Evolutionary conservation across 169 alveolate species (phyloP).

Genomic region (Eimeria mitis): DNA sequence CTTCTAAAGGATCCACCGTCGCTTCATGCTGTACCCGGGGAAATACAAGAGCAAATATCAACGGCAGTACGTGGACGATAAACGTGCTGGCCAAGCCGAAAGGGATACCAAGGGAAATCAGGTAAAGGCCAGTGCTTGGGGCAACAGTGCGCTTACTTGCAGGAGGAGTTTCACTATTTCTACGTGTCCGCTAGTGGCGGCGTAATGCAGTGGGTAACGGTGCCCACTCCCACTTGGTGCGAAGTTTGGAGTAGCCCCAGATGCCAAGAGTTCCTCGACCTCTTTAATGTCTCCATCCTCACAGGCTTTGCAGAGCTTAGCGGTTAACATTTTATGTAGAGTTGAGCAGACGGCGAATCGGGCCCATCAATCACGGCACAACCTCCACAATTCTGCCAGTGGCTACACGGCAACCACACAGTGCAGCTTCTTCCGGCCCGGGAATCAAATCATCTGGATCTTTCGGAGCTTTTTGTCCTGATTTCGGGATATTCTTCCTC

Average conservation of each 20-base stretch:
- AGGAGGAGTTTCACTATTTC: constrained; percentile 75
- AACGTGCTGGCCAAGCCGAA: background rate
- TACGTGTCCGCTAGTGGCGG: constrained; percentile 57
- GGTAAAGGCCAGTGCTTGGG: background rate
- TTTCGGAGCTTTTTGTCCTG: background rate
- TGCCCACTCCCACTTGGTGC: constrained; percentile 27
- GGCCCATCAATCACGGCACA: background rate
- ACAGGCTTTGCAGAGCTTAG: constrained; percentile 76
- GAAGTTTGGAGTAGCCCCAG: constrained; percentile 80
- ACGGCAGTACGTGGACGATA: background rate
- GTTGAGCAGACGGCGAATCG: background rate
- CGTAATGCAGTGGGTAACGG: constrained; percentile 78
- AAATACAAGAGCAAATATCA: background rate
- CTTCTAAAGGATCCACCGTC: constrained; percentile 73
- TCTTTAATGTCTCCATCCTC: constrained; percentile 46
- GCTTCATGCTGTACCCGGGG: constrained; percentile 64
- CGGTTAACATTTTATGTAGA: constrained; percentile 60
- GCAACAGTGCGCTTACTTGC: constrained; percentile 9
- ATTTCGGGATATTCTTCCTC: background rate
- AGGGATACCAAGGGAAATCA: background rate
- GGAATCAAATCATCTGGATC: background rate
- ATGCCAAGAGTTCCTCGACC: constrained; percentile 60
- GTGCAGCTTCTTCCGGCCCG: background rate
- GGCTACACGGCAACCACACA: background rate
- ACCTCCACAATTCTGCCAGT: background rate